Evolutionary conservation across 148 eudicot genomes (phyloP), one percentile per base, ranked within the genome.

Genomic region (Chenopodium berlandieri): DNA sequence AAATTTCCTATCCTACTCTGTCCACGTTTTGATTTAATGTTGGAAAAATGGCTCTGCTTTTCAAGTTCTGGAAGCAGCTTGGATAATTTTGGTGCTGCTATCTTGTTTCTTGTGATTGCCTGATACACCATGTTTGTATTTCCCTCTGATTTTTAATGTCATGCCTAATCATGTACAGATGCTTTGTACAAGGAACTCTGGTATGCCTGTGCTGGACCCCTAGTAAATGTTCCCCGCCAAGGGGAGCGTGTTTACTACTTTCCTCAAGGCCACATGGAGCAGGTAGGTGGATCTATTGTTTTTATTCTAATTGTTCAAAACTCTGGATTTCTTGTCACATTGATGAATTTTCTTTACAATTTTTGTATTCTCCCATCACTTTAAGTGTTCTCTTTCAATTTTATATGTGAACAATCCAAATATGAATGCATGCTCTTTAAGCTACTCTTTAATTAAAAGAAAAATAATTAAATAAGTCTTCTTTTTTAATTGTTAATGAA

Each of bases 181-280:
- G 86, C 92, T 78, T 81, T 95, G 67, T 93, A 89, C 87, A 89
- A 89, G 86, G 97, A 95, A 85, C 91, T 95, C 17, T 95, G 99
- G 99, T 89, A 91, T 88, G 97, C 97, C 48, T 95, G 99, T 88
- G 99, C 99, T 82, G 99, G 99, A 44, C 94, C 99, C 27, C 95
- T 95, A 40, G 99, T 94, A 19, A 89, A 79, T 82, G 90, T 95
- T 77, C 99, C 99, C 30, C 92, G 94, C 75, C 88, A 88, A 76
- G 94, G 88, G n/a, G 97, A 94, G 85, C 87, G 94, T 11, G 97
- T 92, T 76, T 95, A 95, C 83, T 95, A 95, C 88, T 95, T 95
- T 79, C 99, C 99, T 6, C 95, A 93, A 79, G 99, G 99, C 60
- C 99, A 95, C 83, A 93, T 94, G 97, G 99, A 95, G 83, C 99